These are phyloP conservation scores for Patellifolia procumbens DNA, from an alignment of 179 eudicot species.

Conservation along the genomic window DNA sequence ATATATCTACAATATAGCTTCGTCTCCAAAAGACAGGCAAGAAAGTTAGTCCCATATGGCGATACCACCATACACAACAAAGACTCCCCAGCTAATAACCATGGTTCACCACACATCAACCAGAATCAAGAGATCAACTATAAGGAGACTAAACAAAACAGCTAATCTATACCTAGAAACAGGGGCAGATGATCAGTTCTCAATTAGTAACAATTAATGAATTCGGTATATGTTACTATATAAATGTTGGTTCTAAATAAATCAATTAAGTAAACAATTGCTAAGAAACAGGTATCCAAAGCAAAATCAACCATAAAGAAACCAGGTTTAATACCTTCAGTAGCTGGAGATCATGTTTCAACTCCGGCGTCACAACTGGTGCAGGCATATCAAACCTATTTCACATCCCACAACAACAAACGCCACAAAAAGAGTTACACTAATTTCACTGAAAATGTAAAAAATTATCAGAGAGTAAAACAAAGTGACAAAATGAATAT, in stretches of 20 bases:
- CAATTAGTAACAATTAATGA: too few relatives aligned
- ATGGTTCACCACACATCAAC: too few relatives aligned
- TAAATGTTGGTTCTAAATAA: neutral
- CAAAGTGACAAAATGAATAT: neutral
- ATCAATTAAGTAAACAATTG: neutral
- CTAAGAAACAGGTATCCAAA: neutral
- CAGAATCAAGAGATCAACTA: too few relatives aligned
- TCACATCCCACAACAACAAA: conserved; percentile 15
- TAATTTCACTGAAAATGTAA: neutral
- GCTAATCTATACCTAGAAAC: too few relatives aligned
- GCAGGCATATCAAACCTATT: conserved; percentile 97
- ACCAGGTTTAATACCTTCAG: conserved; percentile 50
- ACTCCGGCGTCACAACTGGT: conserved; percentile 68
- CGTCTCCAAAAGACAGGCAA: too few relatives aligned
- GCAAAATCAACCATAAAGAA: neutral
- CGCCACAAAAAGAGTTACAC: conserved; percentile 10
- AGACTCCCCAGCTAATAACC: too few relatives aligned
- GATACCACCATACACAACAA: too few relatives aligned
- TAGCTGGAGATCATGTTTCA: conserved; percentile 81
- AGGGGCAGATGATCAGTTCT: too few relatives aligned
- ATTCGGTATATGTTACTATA: too few relatives aligned
- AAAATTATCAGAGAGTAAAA: neutral
- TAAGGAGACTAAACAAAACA: too few relatives aligned
- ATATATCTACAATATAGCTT: too few relatives aligned
- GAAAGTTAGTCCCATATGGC: too few relatives aligned